Evolutionary conservation across 306 rosid species (phyloP).

Genomic region (Dryas alaskensis): DNA sequence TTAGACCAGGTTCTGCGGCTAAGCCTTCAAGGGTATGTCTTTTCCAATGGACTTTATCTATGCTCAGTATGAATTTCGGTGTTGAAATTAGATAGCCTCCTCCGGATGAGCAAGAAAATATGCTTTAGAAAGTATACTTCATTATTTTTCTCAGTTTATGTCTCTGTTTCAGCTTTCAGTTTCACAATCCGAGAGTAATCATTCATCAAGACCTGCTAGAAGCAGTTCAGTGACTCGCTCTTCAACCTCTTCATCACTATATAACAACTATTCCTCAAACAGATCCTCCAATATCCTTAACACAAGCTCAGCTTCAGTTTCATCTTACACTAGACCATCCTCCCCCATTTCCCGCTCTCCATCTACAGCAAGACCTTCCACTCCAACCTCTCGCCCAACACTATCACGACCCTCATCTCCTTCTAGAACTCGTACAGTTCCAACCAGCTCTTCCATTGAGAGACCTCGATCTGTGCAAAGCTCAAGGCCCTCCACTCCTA

Average conservation of each 20-base stretch:
- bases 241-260: conserved; percentile 64
- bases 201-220: conserved; percentile 76
- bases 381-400: conserved; percentile 69
- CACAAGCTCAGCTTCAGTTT: conserved; percentile 96
- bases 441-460: conserved; percentile 53
- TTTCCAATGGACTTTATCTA: conserved; percentile 15
- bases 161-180: conserved; percentile 75
- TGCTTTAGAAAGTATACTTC: not conserved
- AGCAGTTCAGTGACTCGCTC: conserved; percentile 93
- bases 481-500: conserved; percentile 92
- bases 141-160: conserved; percentile 7
- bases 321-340: conserved; percentile 84
- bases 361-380: conserved; percentile 67
- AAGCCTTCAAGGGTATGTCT: conserved; percentile 81
- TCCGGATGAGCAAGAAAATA: not conserved
- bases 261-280: conserved; percentile 64
- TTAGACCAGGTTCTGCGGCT: conserved; percentile 61
- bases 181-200: conserved; percentile 73
- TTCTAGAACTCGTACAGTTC: conserved; percentile 61
- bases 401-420: conserved; percentile 82
- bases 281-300: conserved; percentile 74
- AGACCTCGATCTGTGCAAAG: conserved; percentile 57
- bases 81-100: not conserved
- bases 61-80: conserved; percentile 12
- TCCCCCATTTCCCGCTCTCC: conserved; percentile 72